Conservation (phyloP, 176 grass and related monocot genomes). For the Lolium multiflorum region DNA sequence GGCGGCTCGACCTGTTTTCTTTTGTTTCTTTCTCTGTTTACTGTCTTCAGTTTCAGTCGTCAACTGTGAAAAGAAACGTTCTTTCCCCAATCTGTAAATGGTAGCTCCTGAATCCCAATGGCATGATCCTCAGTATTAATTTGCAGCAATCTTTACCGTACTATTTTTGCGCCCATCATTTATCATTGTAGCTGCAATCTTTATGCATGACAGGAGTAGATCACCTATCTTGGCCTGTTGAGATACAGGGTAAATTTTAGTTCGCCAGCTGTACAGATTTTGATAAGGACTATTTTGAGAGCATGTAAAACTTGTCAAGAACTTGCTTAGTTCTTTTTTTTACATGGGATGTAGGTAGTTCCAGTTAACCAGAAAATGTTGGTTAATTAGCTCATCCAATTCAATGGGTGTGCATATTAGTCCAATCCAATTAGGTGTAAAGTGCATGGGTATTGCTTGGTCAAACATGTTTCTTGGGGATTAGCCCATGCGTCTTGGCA, state of each 20-base stretch:
- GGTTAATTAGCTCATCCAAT: constrained; percentile 12
- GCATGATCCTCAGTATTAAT: not conserved
- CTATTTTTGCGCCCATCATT: not conserved
- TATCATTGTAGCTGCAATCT: not conserved
- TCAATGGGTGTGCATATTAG: not conserved
- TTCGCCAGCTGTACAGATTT: not conserved
- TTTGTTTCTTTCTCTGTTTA: not conserved
- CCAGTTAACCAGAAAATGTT: not conserved
- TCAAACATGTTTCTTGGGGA: constrained; percentile 54
- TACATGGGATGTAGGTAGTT: not conserved
- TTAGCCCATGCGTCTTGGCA: constrained; percentile 27
- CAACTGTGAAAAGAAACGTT: constrained; percentile 39
- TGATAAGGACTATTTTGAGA: not conserved
- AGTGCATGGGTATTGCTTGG: constrained; percentile 17
- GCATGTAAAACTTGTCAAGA: not conserved
- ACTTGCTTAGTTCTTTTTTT: not conserved
- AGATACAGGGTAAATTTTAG: not conserved
- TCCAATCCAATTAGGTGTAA: constrained; percentile 17
- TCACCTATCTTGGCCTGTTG: not conserved
- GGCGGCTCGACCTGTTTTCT: not conserved
- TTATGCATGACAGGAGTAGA: not conserved
- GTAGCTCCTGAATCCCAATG: not conserved
- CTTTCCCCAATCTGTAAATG: constrained; percentile 45
- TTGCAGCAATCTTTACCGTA: not conserved
- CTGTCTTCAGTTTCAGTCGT: constrained; percentile 18